These are phyloP conservation scores for Datura wrightii DNA, from an alignment of 257 asterid genomes.

Conservation along the genomic window DNA sequence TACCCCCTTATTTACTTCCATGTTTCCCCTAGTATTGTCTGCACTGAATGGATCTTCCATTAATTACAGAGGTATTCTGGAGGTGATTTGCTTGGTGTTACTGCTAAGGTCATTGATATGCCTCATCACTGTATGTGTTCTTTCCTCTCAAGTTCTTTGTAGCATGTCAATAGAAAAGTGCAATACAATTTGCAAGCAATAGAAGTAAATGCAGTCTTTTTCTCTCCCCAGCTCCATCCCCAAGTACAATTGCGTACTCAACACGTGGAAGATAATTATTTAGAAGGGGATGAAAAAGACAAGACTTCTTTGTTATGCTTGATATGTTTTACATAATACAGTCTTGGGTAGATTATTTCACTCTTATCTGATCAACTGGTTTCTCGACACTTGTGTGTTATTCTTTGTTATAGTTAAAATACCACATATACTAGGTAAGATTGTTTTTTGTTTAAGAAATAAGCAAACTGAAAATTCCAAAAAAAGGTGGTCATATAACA, in stretches of 20 bases:
- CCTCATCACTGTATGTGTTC: constrained; percentile 68
- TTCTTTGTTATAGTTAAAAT: neutral
- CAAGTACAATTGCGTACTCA: neutral
- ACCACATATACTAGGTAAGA: neutral
- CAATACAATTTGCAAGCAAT: neutral
- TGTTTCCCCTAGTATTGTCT: constrained; percentile 28
- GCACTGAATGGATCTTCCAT: constrained; percentile 37
- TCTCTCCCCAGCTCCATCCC: neutral
- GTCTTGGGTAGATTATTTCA: neutral
- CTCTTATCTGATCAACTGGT: neutral
- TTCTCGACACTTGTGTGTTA: neutral
- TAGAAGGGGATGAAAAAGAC: constrained; percentile 1
- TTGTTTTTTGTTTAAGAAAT: neutral
- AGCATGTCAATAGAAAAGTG: constrained; percentile 10
- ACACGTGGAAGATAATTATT: neutral
- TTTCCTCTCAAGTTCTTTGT: neutral
- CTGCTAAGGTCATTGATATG: constrained; percentile 85
- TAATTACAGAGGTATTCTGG: constrained; percentile 79
- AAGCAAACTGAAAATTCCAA: neutral
- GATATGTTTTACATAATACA: neutral
- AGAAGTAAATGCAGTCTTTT: neutral
- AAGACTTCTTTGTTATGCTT: neutral
- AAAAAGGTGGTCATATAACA: neutral
- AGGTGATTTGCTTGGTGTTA: constrained; percentile 83
- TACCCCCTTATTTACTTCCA: constrained; percentile 13